Percentiles rank a stretch among this genome's conserved stretches.
These are phyloP conservation scores for Neolecta irregularis DNA, from an alignment of 1,139 yeast species.

Conservation along the genomic window DNA sequence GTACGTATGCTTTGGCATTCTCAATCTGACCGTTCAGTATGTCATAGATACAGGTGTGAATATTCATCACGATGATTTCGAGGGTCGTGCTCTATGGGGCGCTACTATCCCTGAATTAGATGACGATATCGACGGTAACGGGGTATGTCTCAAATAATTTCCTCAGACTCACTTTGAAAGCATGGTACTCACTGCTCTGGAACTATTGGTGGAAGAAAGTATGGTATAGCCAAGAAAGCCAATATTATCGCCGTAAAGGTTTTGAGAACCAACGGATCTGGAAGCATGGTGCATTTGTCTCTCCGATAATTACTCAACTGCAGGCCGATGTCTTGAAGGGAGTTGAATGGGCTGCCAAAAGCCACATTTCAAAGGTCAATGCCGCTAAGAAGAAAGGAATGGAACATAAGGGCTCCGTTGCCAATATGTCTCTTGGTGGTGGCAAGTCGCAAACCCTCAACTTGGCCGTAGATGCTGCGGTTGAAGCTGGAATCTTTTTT, in stretches of 20 bases:
- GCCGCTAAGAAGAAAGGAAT: conserved; percentile 25
- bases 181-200: conserved; percentile 60
- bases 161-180: too few species aligned
- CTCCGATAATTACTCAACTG: background rate
- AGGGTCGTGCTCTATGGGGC: conserved; percentile 91
- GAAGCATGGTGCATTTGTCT: conserved; percentile 23
- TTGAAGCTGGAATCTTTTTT: conserved; percentile 42
- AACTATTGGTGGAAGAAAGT: conserved; percentile 42
- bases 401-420: conserved; percentile 33
- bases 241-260: conserved; percentile 45
- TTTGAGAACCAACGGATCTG: conserved; percentile 34
- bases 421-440: conserved; percentile 50
- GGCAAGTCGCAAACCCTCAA: conserved; percentile 40
- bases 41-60: conserved; percentile 89
- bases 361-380: conserved; percentile 25
- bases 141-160: too few species aligned
- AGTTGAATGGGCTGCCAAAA: conserved; percentile 29
- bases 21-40: conserved; percentile 17
- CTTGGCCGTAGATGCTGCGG: conserved; percentile 44
- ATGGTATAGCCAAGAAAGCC: conserved; percentile 52
- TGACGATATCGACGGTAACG: conserved; percentile 75
- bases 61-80: conserved; percentile 65
- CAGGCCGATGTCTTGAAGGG: conserved; percentile 34
- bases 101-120: conserved; percentile 76
- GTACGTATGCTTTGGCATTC: conserved; percentile 22